A percentile compares a stretch with the other conserved stretches of the same genome.
phyloP scores from a whole-genome alignment of 2,329 filamentous ascomycete species.

The Hypoxylon sp. region DNA sequence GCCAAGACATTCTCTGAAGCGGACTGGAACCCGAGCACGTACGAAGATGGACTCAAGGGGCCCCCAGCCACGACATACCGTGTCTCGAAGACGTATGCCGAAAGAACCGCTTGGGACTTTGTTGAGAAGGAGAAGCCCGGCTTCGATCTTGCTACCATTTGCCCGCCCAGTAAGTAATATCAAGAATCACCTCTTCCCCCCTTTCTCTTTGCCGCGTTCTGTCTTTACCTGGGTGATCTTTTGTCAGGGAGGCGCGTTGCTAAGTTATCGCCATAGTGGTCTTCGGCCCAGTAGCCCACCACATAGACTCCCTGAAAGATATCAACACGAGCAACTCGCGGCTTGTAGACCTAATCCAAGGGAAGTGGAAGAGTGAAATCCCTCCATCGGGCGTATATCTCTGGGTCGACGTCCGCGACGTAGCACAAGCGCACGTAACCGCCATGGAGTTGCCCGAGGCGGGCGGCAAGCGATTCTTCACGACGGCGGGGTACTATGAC shows the following conservation, averaged over 20 bases:
- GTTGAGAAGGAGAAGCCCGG: slow-evolving; percentile 59
- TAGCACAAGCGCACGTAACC: slow-evolving; percentile 66
- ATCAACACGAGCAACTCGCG: slow-evolving; percentile 70
- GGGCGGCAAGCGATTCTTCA: slow-evolving; percentile 67
- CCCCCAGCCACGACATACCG: slow-evolving; percentile 64
- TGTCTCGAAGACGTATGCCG: slow-evolving; percentile 69
- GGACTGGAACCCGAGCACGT: slow-evolving; percentile 69
- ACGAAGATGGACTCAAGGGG: slow-evolving; percentile 59
- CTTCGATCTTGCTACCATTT: slow-evolving; percentile 68
- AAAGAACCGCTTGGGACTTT: slow-evolving; percentile 69
- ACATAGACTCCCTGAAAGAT: slow-evolving; percentile 60
- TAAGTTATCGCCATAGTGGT: slow-evolving; percentile 53
- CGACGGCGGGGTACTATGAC: slow-evolving; percentile 62
- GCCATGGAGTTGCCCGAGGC: slow-evolving; percentile 65
- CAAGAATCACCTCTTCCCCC: not conserved
- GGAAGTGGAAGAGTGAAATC: slow-evolving; percentile 64
- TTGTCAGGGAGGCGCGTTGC: not conserved
- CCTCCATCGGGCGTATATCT: slow-evolving; percentile 60
- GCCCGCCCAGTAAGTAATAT: slow-evolving; percentile 59
- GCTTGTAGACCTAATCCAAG: slow-evolving; percentile 65
- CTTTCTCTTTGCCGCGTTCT: not conserved
- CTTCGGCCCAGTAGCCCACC: slow-evolving; percentile 66
- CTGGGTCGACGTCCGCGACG: slow-evolving; percentile 71
- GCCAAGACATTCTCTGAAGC: slow-evolving; percentile 61
- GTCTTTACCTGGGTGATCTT: too few relatives aligned